Percentiles rank a stretch among this genome's conserved stretches.
Conservation (phyloP, 2,329 filamentous ascomycete species). For the Stemphylium beticola region DNA sequence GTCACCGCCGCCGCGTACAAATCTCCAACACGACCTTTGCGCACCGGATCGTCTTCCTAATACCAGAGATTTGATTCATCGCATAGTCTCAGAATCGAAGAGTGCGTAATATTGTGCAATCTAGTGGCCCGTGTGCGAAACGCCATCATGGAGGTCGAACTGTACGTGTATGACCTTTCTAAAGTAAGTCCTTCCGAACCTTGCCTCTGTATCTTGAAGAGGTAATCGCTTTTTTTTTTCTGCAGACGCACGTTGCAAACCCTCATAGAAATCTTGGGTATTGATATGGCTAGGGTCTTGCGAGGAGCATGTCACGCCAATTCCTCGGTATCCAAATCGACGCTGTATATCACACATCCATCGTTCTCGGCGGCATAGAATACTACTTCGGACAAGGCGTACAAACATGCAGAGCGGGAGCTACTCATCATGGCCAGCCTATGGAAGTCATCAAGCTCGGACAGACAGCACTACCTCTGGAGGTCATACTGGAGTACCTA, state of each 20-base stretch:
- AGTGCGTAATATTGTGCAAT: neutral
- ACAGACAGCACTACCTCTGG: slow-evolving; percentile 76
- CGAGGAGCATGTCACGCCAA: slow-evolving; percentile 60
- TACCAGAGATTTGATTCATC: neutral
- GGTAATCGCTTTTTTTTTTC: neutral
- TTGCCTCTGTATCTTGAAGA: neutral
- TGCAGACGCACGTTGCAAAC: neutral
- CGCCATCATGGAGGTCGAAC: slow-evolving; percentile 55
- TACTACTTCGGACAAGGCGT: slow-evolving; percentile 91
- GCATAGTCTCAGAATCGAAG: neutral
- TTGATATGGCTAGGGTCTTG: slow-evolving; percentile 55
- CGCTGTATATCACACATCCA: slow-evolving; percentile 92
- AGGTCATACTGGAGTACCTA: slow-evolving; percentile 85
- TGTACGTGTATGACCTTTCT: slow-evolving; percentile 61
- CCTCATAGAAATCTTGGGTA: neutral
- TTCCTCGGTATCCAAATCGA: slow-evolving; percentile 77
- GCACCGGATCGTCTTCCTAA: neutral
- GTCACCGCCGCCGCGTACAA: slow-evolving; percentile 13
- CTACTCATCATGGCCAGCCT: slow-evolving; percentile 84
- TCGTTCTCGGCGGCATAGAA: slow-evolving; percentile 83
- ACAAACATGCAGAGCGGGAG: slow-evolving; percentile 78
- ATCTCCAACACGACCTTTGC: neutral
- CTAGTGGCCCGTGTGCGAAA: neutral
- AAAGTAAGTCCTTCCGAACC: slow-evolving; percentile 33
- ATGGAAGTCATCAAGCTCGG: slow-evolving; percentile 79